phyloP scores from a whole-genome alignment of 2,329 filamentous ascomycete species.

The Pseudocercospora pini-densiflorae region DNA sequence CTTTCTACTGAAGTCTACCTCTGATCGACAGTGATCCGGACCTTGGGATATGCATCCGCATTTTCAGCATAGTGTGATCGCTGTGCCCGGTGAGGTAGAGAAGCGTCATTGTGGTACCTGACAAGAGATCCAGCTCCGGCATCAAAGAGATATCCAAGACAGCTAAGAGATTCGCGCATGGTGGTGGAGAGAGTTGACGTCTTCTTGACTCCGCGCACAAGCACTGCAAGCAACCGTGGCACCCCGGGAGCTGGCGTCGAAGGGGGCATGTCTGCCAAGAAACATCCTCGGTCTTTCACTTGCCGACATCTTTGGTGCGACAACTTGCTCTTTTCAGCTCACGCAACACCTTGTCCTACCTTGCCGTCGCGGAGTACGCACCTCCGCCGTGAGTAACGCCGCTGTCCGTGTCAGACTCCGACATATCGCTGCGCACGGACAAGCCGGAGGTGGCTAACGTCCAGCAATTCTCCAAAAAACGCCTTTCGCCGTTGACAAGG shows the following conservation, averaged over 20 bases:
- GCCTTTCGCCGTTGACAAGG: not conserved
- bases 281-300: not conserved
- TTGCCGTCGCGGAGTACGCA: not conserved
- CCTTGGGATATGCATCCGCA: not conserved
- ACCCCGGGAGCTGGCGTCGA: not conserved
- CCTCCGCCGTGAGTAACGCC: not conserved
- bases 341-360: not conserved
- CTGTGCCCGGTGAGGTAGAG: too few species aligned
- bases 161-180: not conserved
- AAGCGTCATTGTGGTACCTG: not conserved
- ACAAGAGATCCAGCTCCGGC: not conserved
- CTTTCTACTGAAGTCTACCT: not conserved
- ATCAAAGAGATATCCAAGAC: not conserved
- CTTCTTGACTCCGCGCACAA: not conserved
- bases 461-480: not conserved
- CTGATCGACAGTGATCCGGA: not conserved
- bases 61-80: not conserved
- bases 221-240: not conserved
- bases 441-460: constrained; percentile 3
- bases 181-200: not conserved
- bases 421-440: not conserved
- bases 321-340: not conserved
- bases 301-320: not conserved
- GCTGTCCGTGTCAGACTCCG: too few species aligned
- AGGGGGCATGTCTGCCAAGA: not conserved